Percentiles rank a stretch among this genome's conserved stretches.
Evolutionary conservation across 176 grass and related monocot genomes (phyloP).

Genomic region (Carex parvula): DNA sequence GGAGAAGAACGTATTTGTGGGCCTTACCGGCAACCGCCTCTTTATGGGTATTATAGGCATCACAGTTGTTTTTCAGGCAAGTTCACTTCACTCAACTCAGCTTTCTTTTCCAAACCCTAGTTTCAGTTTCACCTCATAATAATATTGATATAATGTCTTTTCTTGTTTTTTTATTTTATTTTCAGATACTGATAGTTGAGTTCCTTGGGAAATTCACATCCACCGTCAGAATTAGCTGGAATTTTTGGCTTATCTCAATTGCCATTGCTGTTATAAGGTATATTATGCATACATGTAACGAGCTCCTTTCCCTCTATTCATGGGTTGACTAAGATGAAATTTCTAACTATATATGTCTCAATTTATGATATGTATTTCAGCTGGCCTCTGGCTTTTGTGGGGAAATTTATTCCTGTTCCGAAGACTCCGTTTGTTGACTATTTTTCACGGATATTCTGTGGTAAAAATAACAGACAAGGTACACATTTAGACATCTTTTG

Average conservation of each 20-base stretch:
- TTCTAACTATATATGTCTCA: constrained; percentile 8
- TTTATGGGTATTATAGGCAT: constrained; percentile 74
- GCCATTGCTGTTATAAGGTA: constrained; percentile 76
- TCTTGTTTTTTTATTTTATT: constrained; percentile 2
- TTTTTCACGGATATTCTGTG: constrained; percentile 30
- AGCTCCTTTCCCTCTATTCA: not conserved
- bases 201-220: constrained; percentile 93
- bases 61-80: constrained; percentile 77
- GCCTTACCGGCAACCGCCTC: constrained; percentile 64
- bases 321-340: not conserved
- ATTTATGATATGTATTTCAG: constrained; percentile 40
- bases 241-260: constrained; percentile 76
- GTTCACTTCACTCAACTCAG: not conserved
- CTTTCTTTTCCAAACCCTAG: constrained; percentile 8
- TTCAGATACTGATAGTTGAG: constrained; percentile 79
- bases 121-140: not conserved
- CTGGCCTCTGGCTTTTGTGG: constrained; percentile 73
- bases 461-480: constrained; percentile 44
- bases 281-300: constrained; percentile 11
- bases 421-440: constrained; percentile 49
- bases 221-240: constrained; percentile 81
- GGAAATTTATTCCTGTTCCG: constrained; percentile 83
- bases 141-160: not conserved
- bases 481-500: not conserved
- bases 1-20: constrained; percentile 76